Evolutionary conservation across 139 green algal genomes (phyloP).

Genomic region (Yamagishiella unicocca): DNA sequence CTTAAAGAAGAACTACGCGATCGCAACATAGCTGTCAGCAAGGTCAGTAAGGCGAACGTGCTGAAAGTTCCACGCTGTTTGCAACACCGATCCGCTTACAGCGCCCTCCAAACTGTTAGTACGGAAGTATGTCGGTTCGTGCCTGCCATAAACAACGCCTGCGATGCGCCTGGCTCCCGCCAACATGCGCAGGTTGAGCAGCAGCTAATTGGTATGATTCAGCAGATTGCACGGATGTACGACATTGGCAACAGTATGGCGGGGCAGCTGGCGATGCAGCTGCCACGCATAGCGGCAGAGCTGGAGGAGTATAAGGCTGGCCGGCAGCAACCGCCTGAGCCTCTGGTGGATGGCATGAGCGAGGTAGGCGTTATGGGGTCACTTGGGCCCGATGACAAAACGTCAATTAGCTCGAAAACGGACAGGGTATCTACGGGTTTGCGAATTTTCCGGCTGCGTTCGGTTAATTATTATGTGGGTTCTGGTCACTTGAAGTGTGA

Average conservation of each 20-base stretch:
- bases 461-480: too few species aligned
- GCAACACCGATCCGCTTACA: too few species aligned
- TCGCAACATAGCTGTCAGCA: neutral
- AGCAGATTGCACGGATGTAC: constrained; percentile 3
- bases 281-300: constrained; percentile 26
- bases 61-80: too few species aligned
- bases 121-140: too few species aligned
- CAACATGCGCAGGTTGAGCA: constrained; percentile 5
- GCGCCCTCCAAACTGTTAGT: too few species aligned
- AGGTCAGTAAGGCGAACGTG: neutral
- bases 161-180: too few species aligned
- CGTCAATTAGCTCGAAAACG: too few species aligned
- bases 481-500: too few species aligned
- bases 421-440: too few species aligned
- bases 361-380: neutral
- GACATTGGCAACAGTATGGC: neutral
- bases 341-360: neutral
- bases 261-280: constrained; percentile 14
- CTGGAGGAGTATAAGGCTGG: constrained; percentile 13
- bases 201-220: neutral
- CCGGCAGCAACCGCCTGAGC: neutral
- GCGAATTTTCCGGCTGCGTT: too few species aligned
- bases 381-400: too few species aligned
- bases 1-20: constrained; percentile 37
- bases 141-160: too few species aligned